phyloP scores from a whole-genome alignment of 75 land plant species.

The Pseudotsuga menziesii region DNA sequence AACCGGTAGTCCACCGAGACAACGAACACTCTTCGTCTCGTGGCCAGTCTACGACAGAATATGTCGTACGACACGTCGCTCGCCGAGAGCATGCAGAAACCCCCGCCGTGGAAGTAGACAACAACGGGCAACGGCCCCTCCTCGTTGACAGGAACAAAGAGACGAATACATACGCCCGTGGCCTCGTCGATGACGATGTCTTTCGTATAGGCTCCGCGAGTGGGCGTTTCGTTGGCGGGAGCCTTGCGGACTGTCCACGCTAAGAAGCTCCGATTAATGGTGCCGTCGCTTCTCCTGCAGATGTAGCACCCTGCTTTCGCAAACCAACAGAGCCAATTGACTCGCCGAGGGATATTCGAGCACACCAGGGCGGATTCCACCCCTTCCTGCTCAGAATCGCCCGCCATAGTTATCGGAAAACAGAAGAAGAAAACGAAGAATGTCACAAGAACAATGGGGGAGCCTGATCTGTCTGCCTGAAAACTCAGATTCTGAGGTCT shows the following conservation, averaged over 20 bases:
- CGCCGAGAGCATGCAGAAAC: conserved; percentile 52
- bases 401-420: too few relatives aligned
- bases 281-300: conserved; percentile 38
- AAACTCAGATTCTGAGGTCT: too few relatives aligned
- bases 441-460: too few relatives aligned
- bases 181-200: conserved; percentile 55
- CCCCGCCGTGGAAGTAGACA: conserved; percentile 89
- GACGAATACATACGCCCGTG: conserved; percentile 57
- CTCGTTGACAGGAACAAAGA: conserved; percentile 39
- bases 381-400: too few relatives aligned
- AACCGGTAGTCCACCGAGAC: conserved; percentile 81
- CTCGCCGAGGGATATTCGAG: neutral
- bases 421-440: too few relatives aligned
- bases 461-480: too few relatives aligned
- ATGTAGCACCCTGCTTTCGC: conserved; percentile 9
- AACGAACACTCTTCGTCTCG: conserved; percentile 33
- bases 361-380: neutral
- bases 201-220: conserved; percentile 36
- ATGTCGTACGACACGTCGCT: conserved; percentile 35
- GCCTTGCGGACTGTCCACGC: conserved; percentile 18
- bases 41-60: conserved; percentile 52
- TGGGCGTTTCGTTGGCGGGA: conserved; percentile 26
- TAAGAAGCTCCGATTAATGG: conserved; percentile 54
- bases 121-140: conserved; percentile 39
- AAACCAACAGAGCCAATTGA: conserved; percentile 20